A percentile compares a stretch with the other conserved stretches of the same genome.
Conservation (phyloP, 1,284 basidiomycete species). For the Peniophora sp. region DNA sequence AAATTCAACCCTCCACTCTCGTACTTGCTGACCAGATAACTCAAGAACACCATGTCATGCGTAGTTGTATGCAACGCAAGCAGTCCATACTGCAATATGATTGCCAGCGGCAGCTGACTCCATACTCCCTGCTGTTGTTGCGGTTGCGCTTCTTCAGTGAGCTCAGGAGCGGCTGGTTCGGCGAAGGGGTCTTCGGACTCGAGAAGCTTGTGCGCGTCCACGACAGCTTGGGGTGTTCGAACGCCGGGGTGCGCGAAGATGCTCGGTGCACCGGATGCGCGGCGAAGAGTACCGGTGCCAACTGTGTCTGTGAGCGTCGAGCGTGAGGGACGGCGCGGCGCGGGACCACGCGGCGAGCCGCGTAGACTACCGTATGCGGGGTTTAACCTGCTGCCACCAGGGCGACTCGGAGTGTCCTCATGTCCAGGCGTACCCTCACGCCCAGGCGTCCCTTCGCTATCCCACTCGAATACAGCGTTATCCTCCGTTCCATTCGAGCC, state of each 20-base stretch:
- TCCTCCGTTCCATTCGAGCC: conserved; percentile 11
- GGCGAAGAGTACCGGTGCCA: conserved; percentile 38
- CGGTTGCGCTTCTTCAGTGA: conserved; percentile 29
- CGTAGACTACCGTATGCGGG: neutral
- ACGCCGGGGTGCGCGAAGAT: conserved; percentile 80
- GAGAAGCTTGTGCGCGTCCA: conserved; percentile 57
- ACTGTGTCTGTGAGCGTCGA: conserved; percentile 15
- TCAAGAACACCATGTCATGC: conserved; percentile 79
- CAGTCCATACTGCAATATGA: conserved; percentile 75
- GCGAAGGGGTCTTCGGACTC: conserved; percentile 26
- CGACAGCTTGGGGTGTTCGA: conserved; percentile 58
- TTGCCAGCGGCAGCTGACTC: conserved; percentile 58
- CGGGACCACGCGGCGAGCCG: neutral
- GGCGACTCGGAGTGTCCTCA: conserved; percentile 14
- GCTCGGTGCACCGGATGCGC: conserved; percentile 51
- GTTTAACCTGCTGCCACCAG: neutral
- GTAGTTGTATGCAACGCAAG: conserved; percentile 77
- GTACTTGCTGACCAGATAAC: conserved; percentile 75
- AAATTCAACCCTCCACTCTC: conserved; percentile 66
- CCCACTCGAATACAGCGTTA: conserved; percentile 16
- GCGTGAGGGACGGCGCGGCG: conserved; percentile 7
- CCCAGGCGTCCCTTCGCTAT: conserved; percentile 21
- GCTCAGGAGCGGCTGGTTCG: conserved; percentile 3
- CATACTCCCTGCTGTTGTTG: conserved; percentile 42
- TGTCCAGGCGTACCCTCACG: conserved; percentile 25